Evolutionary conservation across 805 yeast species (phyloP), one percentile per base, ranked within the genome.

Genomic region (Cyberlindnera subsufficiens): DNA sequence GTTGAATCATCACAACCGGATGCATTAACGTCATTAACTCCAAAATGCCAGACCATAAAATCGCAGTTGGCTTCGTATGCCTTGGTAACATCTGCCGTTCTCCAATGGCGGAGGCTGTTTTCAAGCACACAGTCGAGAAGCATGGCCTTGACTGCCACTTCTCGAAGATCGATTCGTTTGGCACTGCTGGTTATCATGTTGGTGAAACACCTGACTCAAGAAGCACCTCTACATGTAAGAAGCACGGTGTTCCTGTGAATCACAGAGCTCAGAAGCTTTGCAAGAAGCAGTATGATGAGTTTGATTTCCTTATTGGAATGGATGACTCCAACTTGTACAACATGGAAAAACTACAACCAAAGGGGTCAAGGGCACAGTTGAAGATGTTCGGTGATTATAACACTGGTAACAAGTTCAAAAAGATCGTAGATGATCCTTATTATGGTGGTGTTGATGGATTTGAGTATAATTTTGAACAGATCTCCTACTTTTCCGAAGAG

Each of bases 81-180:
- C 69, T 88, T 20, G 97, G 97, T 4, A 90, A 90, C 62, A 86
- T 86, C 18, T 89, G 97, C 58, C 90, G 97, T 38, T 88, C 96
- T 2, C 98, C 98, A 13, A 91, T 90, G 98, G 97, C 98, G 0
- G 97, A 91, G 59, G 96, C 96, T 0, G 86, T 89, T 1, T 88
- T 90, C 65, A 71, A 69, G 38, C 78, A 86, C 45, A 67, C 68
- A 14, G 95, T 86, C 9, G 61, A 76, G 35, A 59, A 75, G 35
- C 61, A 64, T 17, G 81, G 82, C 0, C 49, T 68, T 25, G 56
- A 47, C 30, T 63, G 59, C 15, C 58, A 58, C n/a, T 76, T 89
- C 47, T 58, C 66, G 0, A 58, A 58, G 15, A 81, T 88, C 29
- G 96, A 90, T 56, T 88, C 96, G 0, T 90, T 81, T 63, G 98